Evolutionary conservation across 148 eudicot genomes (phyloP), one percentile per base, ranked within the genome.

Genomic region (Rhododendron griersonianum): DNA sequence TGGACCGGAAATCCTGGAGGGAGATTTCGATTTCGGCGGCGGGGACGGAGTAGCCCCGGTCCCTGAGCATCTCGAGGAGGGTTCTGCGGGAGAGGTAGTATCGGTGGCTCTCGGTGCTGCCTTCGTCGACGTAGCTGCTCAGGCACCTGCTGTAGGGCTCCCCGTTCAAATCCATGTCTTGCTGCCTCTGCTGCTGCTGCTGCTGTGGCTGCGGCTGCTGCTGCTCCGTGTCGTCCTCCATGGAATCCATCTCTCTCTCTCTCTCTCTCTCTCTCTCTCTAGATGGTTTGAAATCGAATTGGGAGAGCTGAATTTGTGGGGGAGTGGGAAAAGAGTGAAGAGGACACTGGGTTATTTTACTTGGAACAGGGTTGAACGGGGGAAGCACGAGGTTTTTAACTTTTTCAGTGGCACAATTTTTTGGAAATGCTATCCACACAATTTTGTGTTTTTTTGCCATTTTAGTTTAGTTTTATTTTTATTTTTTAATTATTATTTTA

Each of bases 61-160:
- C 99, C 67, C 84, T 89, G 44, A 96, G 93, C 99, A 96, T 95
- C 86, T 96, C 96, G 8, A 95, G 88, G 19, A 86, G 45, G 1
- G 99, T 96, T 82, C 92, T 90, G 0, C 99, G 91, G 1, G 99
- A 93, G 2, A 94, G 87, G 86, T 90, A 96, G 96, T 95, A 95
- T 3, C 96, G 86, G 89, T 96, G 99, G 76, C 95, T 92, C 65
- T 94, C 99, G 0, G 65, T 71, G 87, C 90, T 92, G 16, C 99
- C 98, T 3, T 87, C 87, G 84, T 96, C 99, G 3, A 93, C 61
- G 41, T 85, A 93, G 87, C 94, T 86, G 86, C 90, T 91, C 85
- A 92, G 84, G 82, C 95, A 91, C 9, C 65, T 85, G n/a, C 87
- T 86, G 11, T 15, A 81, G 14, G 73, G 11, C 44, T 81, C 89